Evolutionary conservation across 352 stramenopile species (phyloP), one percentile per base, ranked within the genome.

Genomic region (Blastocystis sp.): DNA sequence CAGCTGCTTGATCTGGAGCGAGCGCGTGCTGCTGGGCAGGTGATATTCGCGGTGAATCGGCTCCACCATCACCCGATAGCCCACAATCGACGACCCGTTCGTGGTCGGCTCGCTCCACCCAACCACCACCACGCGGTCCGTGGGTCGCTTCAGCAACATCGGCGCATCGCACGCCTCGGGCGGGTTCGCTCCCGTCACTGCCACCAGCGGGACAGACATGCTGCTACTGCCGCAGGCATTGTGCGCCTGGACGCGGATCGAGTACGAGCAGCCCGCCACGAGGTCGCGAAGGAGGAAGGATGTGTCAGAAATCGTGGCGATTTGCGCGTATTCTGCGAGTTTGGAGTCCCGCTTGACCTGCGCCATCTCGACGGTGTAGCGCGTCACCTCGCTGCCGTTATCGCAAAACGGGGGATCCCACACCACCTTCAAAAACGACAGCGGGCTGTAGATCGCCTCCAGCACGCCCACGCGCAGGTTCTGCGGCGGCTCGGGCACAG

Each of bases 61-160:
- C 19, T 51, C 33, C 21, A 85, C n/a, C 37, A 33, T 2, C 4
- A 85, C 55, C 24, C 19, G 12, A 26, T 85, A 85, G 24, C 74
- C 74, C 16, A 66, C 16, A 50, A 85, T 85, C n/a, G 51, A 21
- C 6, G 74, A 85, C 2, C 74, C 74, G 29, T 85, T 85, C 9
- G 24, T n/a, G 9, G 74, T 85, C 16, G 74, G 74, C 37, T 85
- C 74, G 13, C 29, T 67, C 74, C 74, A 85, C 16, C 41, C 59
- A 19, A 85, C 66, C 26, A 45, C 66, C 2, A 33, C 50, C 19
- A 69, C 50, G 3, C 21, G 55, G 3, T 31, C 50, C 4, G 74
- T 69, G 29, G 74, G 74, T 39, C 66, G 74, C 21, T 69, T 61
- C 45, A 33, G 61, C 24, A 85, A 55, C 6, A 69, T 29, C 26